Conservation (phyloP, 176 grass and related monocot species). For the Lolium rigidum region DNA sequence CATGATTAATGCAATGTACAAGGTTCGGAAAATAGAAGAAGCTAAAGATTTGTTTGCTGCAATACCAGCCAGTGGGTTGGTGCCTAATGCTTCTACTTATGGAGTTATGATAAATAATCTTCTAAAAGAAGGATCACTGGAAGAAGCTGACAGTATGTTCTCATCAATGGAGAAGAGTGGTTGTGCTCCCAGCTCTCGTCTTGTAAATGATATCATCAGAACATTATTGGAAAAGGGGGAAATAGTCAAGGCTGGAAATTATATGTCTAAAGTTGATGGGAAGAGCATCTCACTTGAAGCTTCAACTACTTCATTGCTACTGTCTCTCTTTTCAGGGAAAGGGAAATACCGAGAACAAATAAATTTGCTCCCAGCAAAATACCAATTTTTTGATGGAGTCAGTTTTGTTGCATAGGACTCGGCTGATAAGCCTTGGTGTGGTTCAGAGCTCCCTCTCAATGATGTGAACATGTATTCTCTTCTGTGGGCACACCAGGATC, state of each 20-base stretch:
- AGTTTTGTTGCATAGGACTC: not conserved
- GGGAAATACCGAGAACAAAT: too few species aligned
- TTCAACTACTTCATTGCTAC: too few species aligned
- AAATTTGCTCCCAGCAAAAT: not conserved
- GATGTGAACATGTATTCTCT: too few species aligned
- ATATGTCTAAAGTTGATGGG: too few species aligned
- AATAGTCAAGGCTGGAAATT: too few species aligned
- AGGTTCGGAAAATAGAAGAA: not conserved
- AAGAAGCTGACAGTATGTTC: not conserved
- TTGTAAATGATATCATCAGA: slow-evolving; percentile 9
- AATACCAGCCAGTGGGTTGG: not conserved
- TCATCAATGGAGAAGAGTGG: slow-evolving; percentile 22
- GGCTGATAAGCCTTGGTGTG: not conserved
- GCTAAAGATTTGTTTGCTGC: slow-evolving; percentile 18
- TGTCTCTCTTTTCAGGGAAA: too few species aligned
- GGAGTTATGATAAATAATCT: slow-evolving; percentile 1
- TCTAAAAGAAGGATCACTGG: slow-evolving; percentile 8
- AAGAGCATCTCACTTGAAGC: too few species aligned
- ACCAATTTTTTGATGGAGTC: not conserved
- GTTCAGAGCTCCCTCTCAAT: too few species aligned
- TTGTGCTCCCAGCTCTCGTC: not conserved
- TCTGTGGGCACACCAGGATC: too few species aligned
- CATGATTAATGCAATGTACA: slow-evolving; percentile 16
- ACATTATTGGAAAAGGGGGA: not conserved
- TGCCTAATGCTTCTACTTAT: slow-evolving; percentile 1